These are phyloP conservation scores for Pythium aquatile DNA, from an alignment of 352 stramenopile genomes.

Conservation along the genomic window DNA sequence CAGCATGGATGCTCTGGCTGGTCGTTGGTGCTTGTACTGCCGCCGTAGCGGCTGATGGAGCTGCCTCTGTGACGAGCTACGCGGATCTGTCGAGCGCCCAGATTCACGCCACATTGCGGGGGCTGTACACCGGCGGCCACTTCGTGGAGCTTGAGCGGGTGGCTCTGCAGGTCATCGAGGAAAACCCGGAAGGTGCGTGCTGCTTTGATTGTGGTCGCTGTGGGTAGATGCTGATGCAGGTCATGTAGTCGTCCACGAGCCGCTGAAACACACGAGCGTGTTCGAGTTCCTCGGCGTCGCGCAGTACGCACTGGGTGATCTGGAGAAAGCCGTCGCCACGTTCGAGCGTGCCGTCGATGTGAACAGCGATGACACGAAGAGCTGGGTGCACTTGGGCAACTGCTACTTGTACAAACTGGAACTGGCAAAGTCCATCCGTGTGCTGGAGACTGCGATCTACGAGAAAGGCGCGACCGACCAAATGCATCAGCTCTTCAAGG, in stretches of 20 bases:
- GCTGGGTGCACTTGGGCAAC: conserved; percentile 70
- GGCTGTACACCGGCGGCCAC: conserved; percentile 41
- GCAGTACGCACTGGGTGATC: conserved; percentile 65
- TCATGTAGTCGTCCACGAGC: conserved; percentile 2
- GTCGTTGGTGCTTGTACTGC: background rate
- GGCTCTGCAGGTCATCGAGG: conserved; percentile 37
- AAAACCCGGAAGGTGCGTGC: conserved; percentile 38
- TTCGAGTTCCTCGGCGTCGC: conserved; percentile 71
- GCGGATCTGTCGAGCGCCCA: conserved; percentile 20
- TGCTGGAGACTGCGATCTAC: conserved; percentile 49
- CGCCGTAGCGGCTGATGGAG: background rate
- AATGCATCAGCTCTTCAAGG: conserved; percentile 55
- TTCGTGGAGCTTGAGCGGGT: conserved; percentile 49
- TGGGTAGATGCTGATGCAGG: background rate
- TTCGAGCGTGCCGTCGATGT: conserved; percentile 57
- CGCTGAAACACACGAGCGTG: conserved; percentile 36
- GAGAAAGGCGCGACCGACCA: conserved; percentile 36
- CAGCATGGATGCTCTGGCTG: background rate
- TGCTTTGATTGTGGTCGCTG: background rate
- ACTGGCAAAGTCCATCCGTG: conserved; percentile 38
- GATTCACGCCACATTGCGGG: conserved; percentile 33
- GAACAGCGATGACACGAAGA: conserved; percentile 43
- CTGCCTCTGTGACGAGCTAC: conserved; percentile 10
- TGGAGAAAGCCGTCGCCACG: conserved; percentile 51
- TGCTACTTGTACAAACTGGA: conserved; percentile 61